phyloP scores from a whole-genome alignment of 2,329 filamentous ascomycete genomes.

The Bipolaris bicolor region DNA sequence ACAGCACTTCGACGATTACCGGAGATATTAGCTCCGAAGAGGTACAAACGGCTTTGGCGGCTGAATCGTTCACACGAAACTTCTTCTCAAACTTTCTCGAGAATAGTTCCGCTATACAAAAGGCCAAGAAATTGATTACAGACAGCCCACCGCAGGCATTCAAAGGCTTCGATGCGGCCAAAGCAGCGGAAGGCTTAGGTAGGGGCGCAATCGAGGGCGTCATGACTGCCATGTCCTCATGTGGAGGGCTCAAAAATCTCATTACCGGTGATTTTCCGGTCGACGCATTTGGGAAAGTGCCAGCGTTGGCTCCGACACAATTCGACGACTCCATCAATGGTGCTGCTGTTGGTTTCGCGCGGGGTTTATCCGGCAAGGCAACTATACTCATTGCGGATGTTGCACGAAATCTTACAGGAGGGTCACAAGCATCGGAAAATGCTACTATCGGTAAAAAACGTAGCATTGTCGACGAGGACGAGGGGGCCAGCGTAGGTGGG shows the following conservation, averaged over 20 bases:
- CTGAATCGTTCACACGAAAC: conserved; percentile 31
- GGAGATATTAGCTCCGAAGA: conserved; percentile 15
- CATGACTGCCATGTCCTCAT: conserved; percentile 31
- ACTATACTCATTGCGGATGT: conserved; percentile 33
- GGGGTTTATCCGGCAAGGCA: conserved; percentile 35
- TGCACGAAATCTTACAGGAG: conserved; percentile 22
- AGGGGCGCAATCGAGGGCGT: conserved; percentile 36
- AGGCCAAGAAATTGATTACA: conserved; percentile 6
- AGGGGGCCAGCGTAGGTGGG: conserved; percentile 26
- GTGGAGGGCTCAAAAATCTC: conserved; percentile 37
- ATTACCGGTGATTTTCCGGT: conserved; percentile 32
- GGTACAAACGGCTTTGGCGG: conserved; percentile 24
- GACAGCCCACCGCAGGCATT: conserved; percentile 13
- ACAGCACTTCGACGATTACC: conserved; percentile 9
- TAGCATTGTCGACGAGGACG: not conserved
- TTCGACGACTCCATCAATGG: conserved; percentile 40
- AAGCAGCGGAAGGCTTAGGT: conserved; percentile 36
- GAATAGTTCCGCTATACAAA: conserved; percentile 28
- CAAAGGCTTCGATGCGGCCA: conserved; percentile 20
- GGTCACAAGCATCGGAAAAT: conserved; percentile 6
- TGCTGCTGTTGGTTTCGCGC: conserved; percentile 32
- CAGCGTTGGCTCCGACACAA: conserved; percentile 19
- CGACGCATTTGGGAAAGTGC: conserved; percentile 28
- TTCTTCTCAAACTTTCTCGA: conserved; percentile 30
- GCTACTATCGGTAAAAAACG: conserved; percentile 5